A percentile compares a stretch with the other conserved stretches of the same genome.
These are phyloP conservation scores for Neofusicoccum ribis DNA, from an alignment of 2,329 filamentous ascomycete species.

Conservation along the genomic window DNA sequence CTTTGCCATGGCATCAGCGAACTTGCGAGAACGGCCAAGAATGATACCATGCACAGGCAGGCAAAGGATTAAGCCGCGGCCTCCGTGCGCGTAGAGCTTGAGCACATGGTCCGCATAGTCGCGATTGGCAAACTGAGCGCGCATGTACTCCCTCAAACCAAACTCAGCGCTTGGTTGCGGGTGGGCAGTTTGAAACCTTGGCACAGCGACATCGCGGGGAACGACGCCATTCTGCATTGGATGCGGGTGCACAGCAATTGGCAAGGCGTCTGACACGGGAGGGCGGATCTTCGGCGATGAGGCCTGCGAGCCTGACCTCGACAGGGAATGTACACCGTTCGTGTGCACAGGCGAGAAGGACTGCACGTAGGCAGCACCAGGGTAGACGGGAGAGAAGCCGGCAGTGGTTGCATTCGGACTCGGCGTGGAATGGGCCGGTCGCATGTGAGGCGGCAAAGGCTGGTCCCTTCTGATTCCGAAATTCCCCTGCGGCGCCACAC, in stretches of 20 bases:
- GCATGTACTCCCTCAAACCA: slow-evolving; percentile 29
- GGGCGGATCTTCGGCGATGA: slow-evolving; percentile 28
- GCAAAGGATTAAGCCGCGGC: slow-evolving; percentile 28
- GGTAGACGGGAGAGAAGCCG: slow-evolving; percentile 20
- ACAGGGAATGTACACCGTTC: slow-evolving; percentile 27
- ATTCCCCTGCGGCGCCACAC: slow-evolving; percentile 30
- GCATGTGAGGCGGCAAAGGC: slow-evolving; percentile 21
- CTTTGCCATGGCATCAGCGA: slow-evolving; percentile 32
- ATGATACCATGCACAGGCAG: slow-evolving; percentile 39
- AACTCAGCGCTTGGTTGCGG: not conserved
- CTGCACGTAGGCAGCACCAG: slow-evolving; percentile 21
- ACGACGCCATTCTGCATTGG: slow-evolving; percentile 18
- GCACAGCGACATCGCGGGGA: not conserved
- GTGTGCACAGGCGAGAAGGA: slow-evolving; percentile 23
- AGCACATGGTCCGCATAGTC: slow-evolving; percentile 40
- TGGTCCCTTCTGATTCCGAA: slow-evolving; percentile 30
- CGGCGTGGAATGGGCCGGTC: slow-evolving; percentile 12
- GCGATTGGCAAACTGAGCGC: slow-evolving; percentile 35
- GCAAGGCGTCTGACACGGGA: not conserved
- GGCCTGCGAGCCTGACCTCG: slow-evolving; percentile 35
- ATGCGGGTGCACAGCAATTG: not conserved
- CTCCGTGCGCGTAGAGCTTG: slow-evolving; percentile 32
- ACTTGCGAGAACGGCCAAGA: slow-evolving; percentile 35
- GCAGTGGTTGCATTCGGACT: slow-evolving; percentile 17
- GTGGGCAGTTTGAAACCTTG: not conserved